These are phyloP conservation scores for Chrysosporium queenslandicum DNA, from an alignment of 2,329 filamentous ascomycete species.

Conservation along the genomic window DNA sequence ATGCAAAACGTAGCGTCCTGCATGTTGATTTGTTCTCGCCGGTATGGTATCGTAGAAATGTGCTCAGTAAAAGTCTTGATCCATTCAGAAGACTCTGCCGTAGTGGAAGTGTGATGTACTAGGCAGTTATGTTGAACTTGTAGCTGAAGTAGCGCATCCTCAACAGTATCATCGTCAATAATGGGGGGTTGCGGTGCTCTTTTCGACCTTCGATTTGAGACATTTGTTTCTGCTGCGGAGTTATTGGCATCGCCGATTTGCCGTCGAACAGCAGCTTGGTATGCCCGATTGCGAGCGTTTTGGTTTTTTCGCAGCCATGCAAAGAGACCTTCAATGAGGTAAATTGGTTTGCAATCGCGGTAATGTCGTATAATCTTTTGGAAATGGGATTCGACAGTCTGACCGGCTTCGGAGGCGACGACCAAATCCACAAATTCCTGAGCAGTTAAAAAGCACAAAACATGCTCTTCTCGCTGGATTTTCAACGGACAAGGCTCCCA, in stretches of 20 bases:
- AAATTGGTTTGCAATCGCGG: slow-evolving; percentile 48
- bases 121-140: slow-evolving; percentile 58
- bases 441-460: slow-evolving; percentile 52
- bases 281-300: slow-evolving; percentile 57
- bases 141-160: slow-evolving; percentile 59
- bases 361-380: slow-evolving; percentile 46
- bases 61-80: slow-evolving; percentile 66
- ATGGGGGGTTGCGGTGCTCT: slow-evolving; percentile 38
- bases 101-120: slow-evolving; percentile 56
- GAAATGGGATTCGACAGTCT: slow-evolving; percentile 51
- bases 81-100: slow-evolving; percentile 61
- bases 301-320: slow-evolving; percentile 60
- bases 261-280: slow-evolving; percentile 53
- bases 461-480: slow-evolving; percentile 49
- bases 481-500: slow-evolving; percentile 53
- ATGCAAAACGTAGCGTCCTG: slow-evolving; percentile 60
- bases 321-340: slow-evolving; percentile 60
- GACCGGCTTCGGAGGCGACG: slow-evolving; percentile 27
- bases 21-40: slow-evolving; percentile 39
- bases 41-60: slow-evolving; percentile 65
- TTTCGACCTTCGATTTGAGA: slow-evolving; percentile 28
- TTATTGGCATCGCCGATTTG: slow-evolving; percentile 24
- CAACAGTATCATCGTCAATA: slow-evolving; percentile 57
- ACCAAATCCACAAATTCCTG: slow-evolving; percentile 56
- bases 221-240: slow-evolving; percentile 19